phyloP scores from a whole-genome alignment of 345 rosid species.

The Punica granatum region DNA sequence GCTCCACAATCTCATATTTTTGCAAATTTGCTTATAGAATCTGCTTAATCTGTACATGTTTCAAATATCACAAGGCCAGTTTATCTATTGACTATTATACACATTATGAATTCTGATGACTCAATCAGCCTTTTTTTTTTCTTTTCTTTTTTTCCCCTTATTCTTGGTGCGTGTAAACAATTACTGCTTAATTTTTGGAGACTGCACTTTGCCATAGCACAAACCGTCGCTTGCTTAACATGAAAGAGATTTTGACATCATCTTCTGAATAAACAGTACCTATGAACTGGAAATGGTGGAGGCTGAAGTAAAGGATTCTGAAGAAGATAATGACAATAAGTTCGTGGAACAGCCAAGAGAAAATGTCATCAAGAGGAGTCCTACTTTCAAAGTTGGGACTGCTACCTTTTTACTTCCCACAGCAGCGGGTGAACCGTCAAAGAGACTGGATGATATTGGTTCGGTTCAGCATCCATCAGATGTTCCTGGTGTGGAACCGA shows the following conservation, averaged over 20 bases:
- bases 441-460: constrained; percentile 11
- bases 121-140: too few species aligned
- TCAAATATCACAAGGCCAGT: too few species aligned
- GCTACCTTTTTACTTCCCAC: constrained; percentile 22
- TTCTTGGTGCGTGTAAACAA: too few species aligned
- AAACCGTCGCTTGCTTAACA: background rate
- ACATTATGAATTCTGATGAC: too few species aligned
- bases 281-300: constrained; percentile 72
- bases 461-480: constrained; percentile 13
- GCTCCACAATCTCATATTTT: background rate
- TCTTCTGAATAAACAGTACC: constrained; percentile 36
- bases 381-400: constrained; percentile 32
- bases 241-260: background rate
- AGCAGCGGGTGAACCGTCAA: constrained; percentile 18
- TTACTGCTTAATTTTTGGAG: background rate
- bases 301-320: constrained; percentile 91
- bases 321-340: constrained; percentile 55
- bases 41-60: too few species aligned
- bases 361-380: constrained; percentile 30
- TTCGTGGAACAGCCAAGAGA: constrained; percentile 23
- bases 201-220: background rate
- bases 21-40: background rate
- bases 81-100: too few species aligned
- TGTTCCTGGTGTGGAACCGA: background rate
- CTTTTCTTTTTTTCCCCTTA: too few species aligned